Percentiles rank a stretch among this genome's conserved stretches.
Conservation (phyloP, 2,329 filamentous ascomycete genomes). For the Alternaria brassicicola region DNA sequence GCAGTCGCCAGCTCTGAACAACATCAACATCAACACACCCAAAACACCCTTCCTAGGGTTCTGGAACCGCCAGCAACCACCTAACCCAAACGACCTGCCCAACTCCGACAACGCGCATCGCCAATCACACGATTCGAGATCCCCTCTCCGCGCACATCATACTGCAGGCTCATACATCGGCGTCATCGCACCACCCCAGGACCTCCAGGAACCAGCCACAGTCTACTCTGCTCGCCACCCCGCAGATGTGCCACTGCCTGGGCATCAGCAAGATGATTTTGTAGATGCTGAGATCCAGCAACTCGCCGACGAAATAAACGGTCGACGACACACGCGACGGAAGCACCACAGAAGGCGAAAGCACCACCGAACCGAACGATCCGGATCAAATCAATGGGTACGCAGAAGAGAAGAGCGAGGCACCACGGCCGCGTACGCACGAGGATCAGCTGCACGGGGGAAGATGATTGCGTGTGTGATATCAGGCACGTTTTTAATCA, state of each 20-base stretch:
- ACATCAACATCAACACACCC: slow-evolving; percentile 35
- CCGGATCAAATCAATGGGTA: slow-evolving; percentile 34
- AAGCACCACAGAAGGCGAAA: slow-evolving; percentile 39
- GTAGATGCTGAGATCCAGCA: slow-evolving; percentile 59
- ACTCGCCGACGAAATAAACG: slow-evolving; percentile 54
- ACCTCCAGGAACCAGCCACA: slow-evolving; percentile 27
- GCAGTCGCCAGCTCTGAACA: slow-evolving; percentile 36
- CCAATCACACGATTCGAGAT: slow-evolving; percentile 35
- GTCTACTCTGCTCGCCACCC: slow-evolving; percentile 39
- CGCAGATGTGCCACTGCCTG: slow-evolving; percentile 38
- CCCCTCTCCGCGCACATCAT: slow-evolving; percentile 42
- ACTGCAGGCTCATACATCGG: slow-evolving; percentile 46
- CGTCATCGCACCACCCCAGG: slow-evolving; percentile 34
- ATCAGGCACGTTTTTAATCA: slow-evolving; percentile 66
- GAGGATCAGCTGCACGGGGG: slow-evolving; percentile 36
- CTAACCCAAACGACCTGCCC: slow-evolving; percentile 28
- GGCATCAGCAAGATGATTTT: slow-evolving; percentile 43
- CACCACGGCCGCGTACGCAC: slow-evolving; percentile 24
- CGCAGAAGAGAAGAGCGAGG: slow-evolving; percentile 30
- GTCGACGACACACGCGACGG: slow-evolving; percentile 45
- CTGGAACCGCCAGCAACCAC: slow-evolving; percentile 37
- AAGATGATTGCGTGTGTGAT: slow-evolving; percentile 60
- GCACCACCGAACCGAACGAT: slow-evolving; percentile 25
- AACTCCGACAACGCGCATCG: slow-evolving; percentile 28
- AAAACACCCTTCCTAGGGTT: slow-evolving; percentile 44